Evolutionary conservation across 345 rosid genomes (phyloP).

Genomic region (Angophora floribunda): DNA sequence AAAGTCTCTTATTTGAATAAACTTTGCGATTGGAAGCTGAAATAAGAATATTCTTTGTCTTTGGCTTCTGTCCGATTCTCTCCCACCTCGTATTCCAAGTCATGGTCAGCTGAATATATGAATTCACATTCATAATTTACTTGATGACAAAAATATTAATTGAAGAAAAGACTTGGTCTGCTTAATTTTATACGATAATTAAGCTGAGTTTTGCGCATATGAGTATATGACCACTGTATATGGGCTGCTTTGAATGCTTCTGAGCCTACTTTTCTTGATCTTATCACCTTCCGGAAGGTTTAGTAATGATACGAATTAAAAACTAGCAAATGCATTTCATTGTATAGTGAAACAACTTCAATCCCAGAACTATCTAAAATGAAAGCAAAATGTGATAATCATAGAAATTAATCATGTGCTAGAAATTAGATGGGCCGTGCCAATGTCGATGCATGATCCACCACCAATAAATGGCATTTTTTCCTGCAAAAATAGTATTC

Average conservation of each 20-base stretch:
- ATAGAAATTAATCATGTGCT: too few relatives aligned
- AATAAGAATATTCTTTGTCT: not conserved
- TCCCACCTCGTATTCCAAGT: not conserved
- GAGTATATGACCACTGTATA: not conserved
- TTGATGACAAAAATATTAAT: not conserved
- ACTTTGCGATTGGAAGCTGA: not conserved
- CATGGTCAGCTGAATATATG: not conserved
- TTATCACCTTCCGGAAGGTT: too few relatives aligned
- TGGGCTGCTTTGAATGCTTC: not conserved
- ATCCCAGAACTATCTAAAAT: too few relatives aligned
- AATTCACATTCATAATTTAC: not conserved
- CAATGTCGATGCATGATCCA: too few relatives aligned
- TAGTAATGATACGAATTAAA: too few relatives aligned
- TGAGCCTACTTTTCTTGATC: not conserved
- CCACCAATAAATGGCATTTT: too few relatives aligned
- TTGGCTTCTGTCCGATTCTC: not conserved
- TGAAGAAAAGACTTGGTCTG: not conserved
- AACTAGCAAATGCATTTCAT: too few relatives aligned
- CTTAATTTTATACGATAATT: too few relatives aligned
- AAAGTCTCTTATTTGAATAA: not conserved
- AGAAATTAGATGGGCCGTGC: too few relatives aligned
- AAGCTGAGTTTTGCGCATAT: not conserved
- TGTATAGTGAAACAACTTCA: too few relatives aligned
- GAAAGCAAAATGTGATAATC: too few relatives aligned
- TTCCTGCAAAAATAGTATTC: too few relatives aligned